Percentiles rank a stretch among this genome's conserved stretches.
Conservation (phyloP, 176 grass and related monocot species). For the Ensete ventricosum region DNA sequence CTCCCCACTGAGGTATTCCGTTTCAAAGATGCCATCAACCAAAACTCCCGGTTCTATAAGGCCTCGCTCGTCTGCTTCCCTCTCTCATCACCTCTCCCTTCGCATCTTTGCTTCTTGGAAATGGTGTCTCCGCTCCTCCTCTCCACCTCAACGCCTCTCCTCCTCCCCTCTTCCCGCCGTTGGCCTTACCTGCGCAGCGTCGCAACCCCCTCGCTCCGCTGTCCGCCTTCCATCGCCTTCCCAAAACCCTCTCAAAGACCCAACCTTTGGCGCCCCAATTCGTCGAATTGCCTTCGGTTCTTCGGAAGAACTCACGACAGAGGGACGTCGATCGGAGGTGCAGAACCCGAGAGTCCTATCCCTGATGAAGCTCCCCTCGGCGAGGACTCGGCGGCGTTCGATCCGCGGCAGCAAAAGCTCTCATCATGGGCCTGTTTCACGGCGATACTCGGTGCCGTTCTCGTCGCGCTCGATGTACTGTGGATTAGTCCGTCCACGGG, state of each 20-base stretch:
- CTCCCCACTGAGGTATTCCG: not conserved
- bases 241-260: not conserved
- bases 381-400: constrained; percentile 72
- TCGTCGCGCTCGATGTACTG: constrained; percentile 54
- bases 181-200: not conserved
- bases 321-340: constrained; percentile 29
- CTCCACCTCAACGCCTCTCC: constrained; percentile 11
- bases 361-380: constrained; percentile 28
- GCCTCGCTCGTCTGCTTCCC: not conserved
- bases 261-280: not conserved
- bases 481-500: constrained; percentile 78
- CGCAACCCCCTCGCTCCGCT: not conserved
- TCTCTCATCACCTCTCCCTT: not conserved
- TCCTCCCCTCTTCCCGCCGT: constrained; percentile 6
- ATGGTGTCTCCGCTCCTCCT: constrained; percentile 24
- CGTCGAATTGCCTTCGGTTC: not conserved
- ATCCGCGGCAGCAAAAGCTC: constrained; percentile 54
- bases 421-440: constrained; percentile 73
- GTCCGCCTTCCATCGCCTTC: constrained; percentile 1
- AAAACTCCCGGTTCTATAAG: not conserved
- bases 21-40: not conserved
- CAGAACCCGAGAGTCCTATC: constrained; percentile 20
- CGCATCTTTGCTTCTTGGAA: no score
- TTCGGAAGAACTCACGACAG: constrained; percentile 8
- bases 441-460: constrained; percentile 49